phyloP scores from a whole-genome alignment of 2,329 filamentous ascomycete genomes.

The Fusarium lyarnte region DNA sequence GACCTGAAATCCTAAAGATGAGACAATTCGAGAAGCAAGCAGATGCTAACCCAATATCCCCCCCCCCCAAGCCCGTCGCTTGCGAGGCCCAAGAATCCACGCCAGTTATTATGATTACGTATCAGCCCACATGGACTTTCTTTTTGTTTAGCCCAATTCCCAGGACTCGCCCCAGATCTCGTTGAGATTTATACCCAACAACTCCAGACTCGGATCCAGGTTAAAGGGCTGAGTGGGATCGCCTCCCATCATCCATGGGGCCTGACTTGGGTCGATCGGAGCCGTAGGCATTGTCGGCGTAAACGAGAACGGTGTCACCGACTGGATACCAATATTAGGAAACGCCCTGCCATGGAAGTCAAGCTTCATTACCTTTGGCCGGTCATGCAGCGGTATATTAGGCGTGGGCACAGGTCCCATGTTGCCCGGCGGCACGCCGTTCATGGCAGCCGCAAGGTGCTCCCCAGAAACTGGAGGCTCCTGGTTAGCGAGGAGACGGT shows the following conservation, averaged over 20 bases:
- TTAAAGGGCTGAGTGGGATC: constrained; percentile 55
- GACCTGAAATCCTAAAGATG: no score
- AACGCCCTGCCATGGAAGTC: constrained; percentile 39
- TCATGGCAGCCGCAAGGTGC: constrained; percentile 37
- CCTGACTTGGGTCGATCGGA: constrained; percentile 48
- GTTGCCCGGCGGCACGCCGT: constrained; percentile 36
- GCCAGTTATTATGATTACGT: constrained; percentile 39
- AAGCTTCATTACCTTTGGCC: constrained; percentile 51
- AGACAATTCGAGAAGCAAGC: no score
- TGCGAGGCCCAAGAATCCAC: constrained; percentile 15
- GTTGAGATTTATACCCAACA: constrained; percentile 63
- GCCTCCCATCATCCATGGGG: constrained; percentile 48
- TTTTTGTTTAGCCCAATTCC: constrained; percentile 50
- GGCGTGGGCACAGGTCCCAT: constrained; percentile 43
- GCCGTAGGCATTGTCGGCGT: constrained; percentile 49
- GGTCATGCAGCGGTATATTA: constrained; percentile 50
- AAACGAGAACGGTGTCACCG: constrained; percentile 55
- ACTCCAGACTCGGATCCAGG: constrained; percentile 63
- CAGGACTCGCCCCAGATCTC: constrained; percentile 65
- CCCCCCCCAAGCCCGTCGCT: constrained; percentile 2
- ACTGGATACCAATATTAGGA: constrained; percentile 50
- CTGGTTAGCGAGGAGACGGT: constrained; percentile 65
- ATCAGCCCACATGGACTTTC: constrained; percentile 16
- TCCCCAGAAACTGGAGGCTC: constrained; percentile 54
- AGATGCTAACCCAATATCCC: no score